Conservation (phyloP, 2,329 filamentous ascomycete genomes). For the Zymoseptoria passerinii region DNA sequence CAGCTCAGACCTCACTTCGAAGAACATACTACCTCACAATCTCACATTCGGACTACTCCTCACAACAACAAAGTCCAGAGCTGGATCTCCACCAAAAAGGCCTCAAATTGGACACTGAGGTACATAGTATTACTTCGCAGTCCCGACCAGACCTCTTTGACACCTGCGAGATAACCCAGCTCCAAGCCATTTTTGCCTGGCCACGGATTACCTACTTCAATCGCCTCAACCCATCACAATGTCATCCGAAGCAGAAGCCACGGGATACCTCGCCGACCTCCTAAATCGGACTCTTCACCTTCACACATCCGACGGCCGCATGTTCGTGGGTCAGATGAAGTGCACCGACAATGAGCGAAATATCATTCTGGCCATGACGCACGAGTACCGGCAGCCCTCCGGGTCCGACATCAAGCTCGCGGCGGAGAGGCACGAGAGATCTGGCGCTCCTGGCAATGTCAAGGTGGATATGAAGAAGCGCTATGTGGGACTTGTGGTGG, state of each 20-base stretch:
- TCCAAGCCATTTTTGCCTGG: background rate
- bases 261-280: constrained; percentile 25
- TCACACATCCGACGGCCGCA: constrained; percentile 70
- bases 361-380: constrained; percentile 73
- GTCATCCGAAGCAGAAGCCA: constrained; percentile 12
- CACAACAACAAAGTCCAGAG: no score
- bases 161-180: background rate
- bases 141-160: no score
- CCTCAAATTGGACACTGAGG: no score
- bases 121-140: no score
- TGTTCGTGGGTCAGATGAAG: constrained; percentile 86
- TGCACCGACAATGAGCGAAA: constrained; percentile 85
- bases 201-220: background rate
- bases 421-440: constrained; percentile 25
- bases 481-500: constrained; percentile 80
- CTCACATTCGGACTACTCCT: no score
- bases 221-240: constrained; percentile 21
- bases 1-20: no score
- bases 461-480: constrained; percentile 70
- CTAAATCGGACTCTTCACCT: constrained; percentile 63
- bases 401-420: constrained; percentile 36
- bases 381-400: constrained; percentile 75
- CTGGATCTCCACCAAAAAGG: no score
- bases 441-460: constrained; percentile 32
- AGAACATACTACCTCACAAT: no score